Base-by-base conservation (phyloP, 73 alveolate species). In the Uronychia setigera region DNA sequence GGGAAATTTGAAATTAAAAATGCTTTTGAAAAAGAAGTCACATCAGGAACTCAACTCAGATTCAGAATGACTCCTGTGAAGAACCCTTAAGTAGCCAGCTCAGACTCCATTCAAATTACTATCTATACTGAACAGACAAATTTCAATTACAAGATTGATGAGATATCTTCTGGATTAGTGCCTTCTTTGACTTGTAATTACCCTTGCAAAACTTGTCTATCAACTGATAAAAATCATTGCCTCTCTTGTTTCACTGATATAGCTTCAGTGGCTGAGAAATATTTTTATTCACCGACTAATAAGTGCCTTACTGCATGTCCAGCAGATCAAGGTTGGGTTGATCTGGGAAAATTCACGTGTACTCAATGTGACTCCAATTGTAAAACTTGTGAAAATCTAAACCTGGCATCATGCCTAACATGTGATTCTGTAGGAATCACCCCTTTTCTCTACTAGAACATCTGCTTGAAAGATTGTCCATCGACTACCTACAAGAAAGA, bases 121-220 rank as follows among this genome's bases (percentile, higher is more conserved):
- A 46, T 46, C 67, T 46, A 46, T 19, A 46, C 67, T 11, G 67
- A 46, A 46, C 67, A 46, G 67, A 46, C 67, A 19, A 33, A 11
- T 57, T 26, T 26, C 32, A 31, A 25, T 19, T 82, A 83, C 57
- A 77, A 46, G 30, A 77, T 78, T 9, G 95, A 90, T 75, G 27
- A 79, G 34, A 79, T 80, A 5, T 32, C 87, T 13, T 35, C 81
- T 46, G 92, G 91, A 0, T 84, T 90, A 5, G 79, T 90, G 34
- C 95, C 95, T 32, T 29, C 75, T 29, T 84, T 90, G 26, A 85
- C 74, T 0, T 90, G 95, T 57, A 33, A 33, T 80, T 80, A 77
- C 80, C 95, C 95, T 26, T 90, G 95, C 75, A 80, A 79, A 29
- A 90, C 95, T 32, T 90, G 95, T 77, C 32, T 30, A 13, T 27